Evolutionary conservation across 2,329 filamentous ascomycete genomes (phyloP).

Genomic region (Phyllosticta capitalensis): DNA sequence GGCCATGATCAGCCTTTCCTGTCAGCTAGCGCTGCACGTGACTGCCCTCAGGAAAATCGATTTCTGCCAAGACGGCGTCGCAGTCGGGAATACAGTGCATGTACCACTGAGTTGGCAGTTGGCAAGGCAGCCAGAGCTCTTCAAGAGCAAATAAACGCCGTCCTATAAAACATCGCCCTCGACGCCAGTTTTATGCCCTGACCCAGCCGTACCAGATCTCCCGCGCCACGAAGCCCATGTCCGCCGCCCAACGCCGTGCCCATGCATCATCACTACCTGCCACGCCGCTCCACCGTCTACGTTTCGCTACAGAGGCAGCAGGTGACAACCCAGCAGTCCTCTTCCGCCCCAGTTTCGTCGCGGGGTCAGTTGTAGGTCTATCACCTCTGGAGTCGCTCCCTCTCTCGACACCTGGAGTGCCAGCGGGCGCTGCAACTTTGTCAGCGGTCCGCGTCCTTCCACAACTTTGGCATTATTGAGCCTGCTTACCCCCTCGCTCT

Average conservation of each 20-base stretch:
- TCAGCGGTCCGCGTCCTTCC: slow-evolving; percentile 1
- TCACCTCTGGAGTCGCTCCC: slow-evolving; percentile 31
- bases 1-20: slow-evolving; percentile 8
- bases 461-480: neutral
- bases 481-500: slow-evolving; percentile 72
- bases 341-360: slow-evolving; percentile 80
- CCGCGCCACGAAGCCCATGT: slow-evolving; percentile 24
- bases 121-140: slow-evolving; percentile 6
- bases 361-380: slow-evolving; percentile 66
- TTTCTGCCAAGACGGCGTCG: slow-evolving; percentile 3
- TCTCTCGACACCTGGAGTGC: slow-evolving; percentile 6
- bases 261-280: neutral
- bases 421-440: slow-evolving; percentile 2
- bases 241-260: slow-evolving; percentile 11
- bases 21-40: slow-evolving; percentile 11
- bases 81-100: neutral
- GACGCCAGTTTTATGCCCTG: slow-evolving; percentile 11
- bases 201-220: slow-evolving; percentile 18
- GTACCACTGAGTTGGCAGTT: neutral
- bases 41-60: slow-evolving; percentile 6
- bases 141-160: no score
- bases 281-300: neutral
- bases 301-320: slow-evolving; percentile 60
- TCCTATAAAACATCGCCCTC: neutral
- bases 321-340: slow-evolving; percentile 82